Conservation (phyloP, 2,329 filamentous ascomycete species). For the Clonostachys chloroleuca region DNA sequence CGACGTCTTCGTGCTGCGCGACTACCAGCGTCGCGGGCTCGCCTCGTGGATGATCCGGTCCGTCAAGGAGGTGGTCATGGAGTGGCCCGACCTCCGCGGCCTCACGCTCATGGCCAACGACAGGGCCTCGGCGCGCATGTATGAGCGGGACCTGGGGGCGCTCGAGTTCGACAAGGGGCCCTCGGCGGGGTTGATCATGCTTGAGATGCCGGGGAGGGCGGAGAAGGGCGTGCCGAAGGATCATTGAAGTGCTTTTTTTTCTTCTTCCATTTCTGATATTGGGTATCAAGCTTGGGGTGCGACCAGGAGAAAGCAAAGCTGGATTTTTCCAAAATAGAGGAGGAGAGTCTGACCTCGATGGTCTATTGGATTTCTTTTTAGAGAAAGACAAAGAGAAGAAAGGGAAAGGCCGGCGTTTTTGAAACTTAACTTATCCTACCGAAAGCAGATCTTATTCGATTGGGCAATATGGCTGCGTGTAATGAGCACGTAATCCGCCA, state of each 20-base stretch:
- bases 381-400: no score
- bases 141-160: conserved; percentile 40
- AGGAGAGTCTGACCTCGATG: background rate
- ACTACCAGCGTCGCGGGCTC: conserved; percentile 57
- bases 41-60: conserved; percentile 61
- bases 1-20: conserved; percentile 60
- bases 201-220: conserved; percentile 32
- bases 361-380: conserved; percentile 4
- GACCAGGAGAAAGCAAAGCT: background rate
- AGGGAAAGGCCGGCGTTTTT: no score
- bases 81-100: conserved; percentile 56
- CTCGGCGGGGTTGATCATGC: conserved; percentile 29
- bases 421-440: no score
- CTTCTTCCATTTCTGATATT: conserved; percentile 1
- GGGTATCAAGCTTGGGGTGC: no score
- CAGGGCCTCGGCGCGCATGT: conserved; percentile 33
- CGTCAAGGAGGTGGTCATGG: conserved; percentile 49
- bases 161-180: conserved; percentile 36
- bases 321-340: background rate
- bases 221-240: conserved; percentile 25
- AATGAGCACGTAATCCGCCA: no score
- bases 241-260: conserved; percentile 10
- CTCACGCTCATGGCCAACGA: conserved; percentile 49
- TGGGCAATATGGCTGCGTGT: no score
- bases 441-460: no score